Conservation (phyloP, 495 filamentous ascomycete genomes). For the Tuber indicum region DNA sequence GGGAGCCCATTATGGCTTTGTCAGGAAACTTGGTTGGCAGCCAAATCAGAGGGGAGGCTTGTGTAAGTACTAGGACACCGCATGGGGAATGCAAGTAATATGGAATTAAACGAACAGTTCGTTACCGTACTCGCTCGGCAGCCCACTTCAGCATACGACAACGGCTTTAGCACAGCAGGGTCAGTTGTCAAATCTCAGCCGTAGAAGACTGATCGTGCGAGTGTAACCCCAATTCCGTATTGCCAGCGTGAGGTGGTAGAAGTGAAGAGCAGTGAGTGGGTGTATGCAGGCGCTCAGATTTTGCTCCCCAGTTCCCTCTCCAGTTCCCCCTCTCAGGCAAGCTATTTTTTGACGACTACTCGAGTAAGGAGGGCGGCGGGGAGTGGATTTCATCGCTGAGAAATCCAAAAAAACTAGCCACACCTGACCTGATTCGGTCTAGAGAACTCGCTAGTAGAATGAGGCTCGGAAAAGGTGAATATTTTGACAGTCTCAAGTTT, state of each 20-base stretch:
- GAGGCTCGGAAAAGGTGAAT: slow-evolving; percentile 26
- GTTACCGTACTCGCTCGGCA: slow-evolving; percentile 1
- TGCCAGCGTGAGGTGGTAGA: not conserved
- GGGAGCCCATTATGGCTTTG: not conserved
- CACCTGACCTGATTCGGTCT: slow-evolving; percentile 26
- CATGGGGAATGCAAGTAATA: not conserved
- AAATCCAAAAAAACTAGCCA: slow-evolving; percentile 17
- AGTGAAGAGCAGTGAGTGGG: not conserved
- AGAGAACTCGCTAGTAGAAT: slow-evolving; percentile 27
- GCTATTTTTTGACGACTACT: not conserved
- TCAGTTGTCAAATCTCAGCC: not conserved
- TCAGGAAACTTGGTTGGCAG: not conserved
- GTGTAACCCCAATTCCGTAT: not conserved
- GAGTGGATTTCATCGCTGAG: not conserved
- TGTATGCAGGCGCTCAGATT: not conserved
- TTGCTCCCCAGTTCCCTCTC: not conserved
- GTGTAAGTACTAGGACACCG: not conserved
- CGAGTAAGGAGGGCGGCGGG: not conserved
- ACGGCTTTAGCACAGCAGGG: not conserved
- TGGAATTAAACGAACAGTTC: not conserved
- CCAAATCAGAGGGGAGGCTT: not conserved
- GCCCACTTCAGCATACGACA: not conserved
- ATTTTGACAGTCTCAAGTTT: slow-evolving; percentile 24
- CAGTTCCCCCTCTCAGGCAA: not conserved
- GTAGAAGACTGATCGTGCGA: not conserved